These are phyloP conservation scores for Fusarium pseudocircinatum DNA, from an alignment of 2,329 filamentous ascomycete species.

Conservation along the genomic window DNA sequence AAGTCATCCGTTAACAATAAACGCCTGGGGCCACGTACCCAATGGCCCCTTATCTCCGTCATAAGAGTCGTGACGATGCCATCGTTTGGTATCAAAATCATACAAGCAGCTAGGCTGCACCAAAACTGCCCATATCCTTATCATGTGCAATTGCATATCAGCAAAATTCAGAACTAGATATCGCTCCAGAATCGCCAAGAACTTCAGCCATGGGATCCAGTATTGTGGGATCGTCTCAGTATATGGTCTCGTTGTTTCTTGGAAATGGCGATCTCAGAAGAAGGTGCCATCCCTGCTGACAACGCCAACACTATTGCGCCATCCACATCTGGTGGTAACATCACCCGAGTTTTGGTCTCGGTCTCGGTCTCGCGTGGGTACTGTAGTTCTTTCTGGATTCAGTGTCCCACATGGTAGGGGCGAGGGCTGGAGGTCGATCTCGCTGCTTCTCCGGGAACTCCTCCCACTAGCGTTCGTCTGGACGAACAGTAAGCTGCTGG, in stretches of 20 bases:
- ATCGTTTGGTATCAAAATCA: conserved; percentile 45
- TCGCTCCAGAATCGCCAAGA: not conserved
- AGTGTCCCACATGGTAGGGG: conserved; percentile 51
- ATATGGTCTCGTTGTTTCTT: not conserved
- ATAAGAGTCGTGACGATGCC: conserved; percentile 41
- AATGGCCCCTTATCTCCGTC: conserved; percentile 30
- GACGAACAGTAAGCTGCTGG: conserved; percentile 67
- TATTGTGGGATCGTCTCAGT: not conserved
- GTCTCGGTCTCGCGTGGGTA: conserved; percentile 49
- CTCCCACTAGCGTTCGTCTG: conserved; percentile 64
- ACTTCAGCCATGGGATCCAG: not conserved
- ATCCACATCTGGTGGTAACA: conserved; percentile 58
- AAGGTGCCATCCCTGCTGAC: conserved; percentile 65
- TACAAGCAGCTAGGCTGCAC: conserved; percentile 37
- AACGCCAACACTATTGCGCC: conserved; percentile 66
- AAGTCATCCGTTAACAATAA: conserved; percentile 30
- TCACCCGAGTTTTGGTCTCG: conserved; percentile 46
- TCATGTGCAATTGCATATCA: not conserved
- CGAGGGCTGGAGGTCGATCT: conserved; percentile 53
- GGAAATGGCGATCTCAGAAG: conserved; percentile 47
- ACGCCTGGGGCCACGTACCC: conserved; percentile 32
- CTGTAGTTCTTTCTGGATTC: conserved; percentile 53
- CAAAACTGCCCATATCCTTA: conserved; percentile 1
- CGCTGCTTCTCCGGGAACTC: conserved; percentile 60
- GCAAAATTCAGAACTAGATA: not conserved